phyloP scores from a whole-genome alignment of 768 basidiomycete species.

The Pisolithus marmoratus region DNA sequence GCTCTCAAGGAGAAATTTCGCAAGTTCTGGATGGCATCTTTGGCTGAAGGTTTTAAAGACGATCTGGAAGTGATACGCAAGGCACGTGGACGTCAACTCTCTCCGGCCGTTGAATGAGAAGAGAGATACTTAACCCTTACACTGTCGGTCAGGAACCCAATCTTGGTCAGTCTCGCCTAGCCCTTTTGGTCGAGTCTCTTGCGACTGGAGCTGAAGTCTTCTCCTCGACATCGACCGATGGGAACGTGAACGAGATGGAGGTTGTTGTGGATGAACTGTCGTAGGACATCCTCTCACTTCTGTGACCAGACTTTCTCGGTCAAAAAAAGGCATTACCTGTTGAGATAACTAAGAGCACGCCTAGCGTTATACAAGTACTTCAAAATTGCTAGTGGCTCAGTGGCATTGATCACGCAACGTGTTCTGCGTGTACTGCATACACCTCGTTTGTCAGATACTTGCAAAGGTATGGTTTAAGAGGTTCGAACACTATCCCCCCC shows the following conservation, averaged over 20 bases:
- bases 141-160: conserved; percentile 49
- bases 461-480: no score
- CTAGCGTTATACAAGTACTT: no score
- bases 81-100: conserved; percentile 33
- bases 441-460: no score
- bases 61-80: conserved; percentile 83
- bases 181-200: conserved; percentile 75
- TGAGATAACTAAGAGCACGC: no score
- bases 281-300: not conserved
- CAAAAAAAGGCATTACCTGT: no score
- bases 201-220: conserved; percentile 76
- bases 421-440: no score
- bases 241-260: conserved; percentile 63
- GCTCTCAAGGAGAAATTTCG: conserved; percentile 62
- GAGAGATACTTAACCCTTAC: not conserved
- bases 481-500: no score
- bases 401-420: no score
- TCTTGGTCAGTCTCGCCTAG: conserved; percentile 60
- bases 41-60: conserved; percentile 77
- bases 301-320: no score
- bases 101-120: no score
- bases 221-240: conserved; percentile 33
- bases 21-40: conserved; percentile 82
- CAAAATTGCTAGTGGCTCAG: no score
- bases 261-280: conserved; percentile 48